phyloP scores from a whole-genome alignment of 2,329 filamentous ascomycete species.

The Microdochium nivale region DNA sequence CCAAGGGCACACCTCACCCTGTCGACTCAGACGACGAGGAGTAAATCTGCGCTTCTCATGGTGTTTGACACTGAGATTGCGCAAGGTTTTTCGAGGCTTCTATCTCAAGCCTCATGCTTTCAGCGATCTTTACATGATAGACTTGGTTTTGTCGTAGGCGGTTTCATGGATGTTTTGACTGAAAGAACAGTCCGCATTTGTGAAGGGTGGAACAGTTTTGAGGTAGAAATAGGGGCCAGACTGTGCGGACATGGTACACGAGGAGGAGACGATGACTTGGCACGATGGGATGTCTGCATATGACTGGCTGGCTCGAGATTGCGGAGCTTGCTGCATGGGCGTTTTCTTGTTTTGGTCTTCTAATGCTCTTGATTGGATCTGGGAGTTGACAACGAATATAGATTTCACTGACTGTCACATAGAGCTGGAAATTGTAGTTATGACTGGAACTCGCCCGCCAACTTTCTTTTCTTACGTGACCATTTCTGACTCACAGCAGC shows the following conservation, averaged over 20 bases:
- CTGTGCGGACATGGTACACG: background rate
- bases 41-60: background rate
- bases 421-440: no score
- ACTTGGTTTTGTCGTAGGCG: background rate
- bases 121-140: background rate
- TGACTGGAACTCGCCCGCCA: no score
- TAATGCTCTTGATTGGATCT: no score
- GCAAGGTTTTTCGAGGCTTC: background rate
- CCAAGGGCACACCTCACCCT: conserved; percentile 75
- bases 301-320: no score
- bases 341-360: no score
- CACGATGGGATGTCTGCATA: no score
- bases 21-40: conserved; percentile 67
- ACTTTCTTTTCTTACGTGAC: no score
- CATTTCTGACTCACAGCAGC: no score
- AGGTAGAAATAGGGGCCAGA: background rate
- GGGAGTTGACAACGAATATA: no score
- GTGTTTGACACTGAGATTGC: background rate
- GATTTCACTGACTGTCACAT: no score
- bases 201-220: background rate
- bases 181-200: background rate
- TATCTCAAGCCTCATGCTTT: background rate
- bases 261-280: no score
- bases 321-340: no score
- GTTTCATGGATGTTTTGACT: background rate